Evolutionary conservation across 495 filamentous ascomycete genomes (phyloP).

Genomic region (Trichocladium uniseriatum): DNA sequence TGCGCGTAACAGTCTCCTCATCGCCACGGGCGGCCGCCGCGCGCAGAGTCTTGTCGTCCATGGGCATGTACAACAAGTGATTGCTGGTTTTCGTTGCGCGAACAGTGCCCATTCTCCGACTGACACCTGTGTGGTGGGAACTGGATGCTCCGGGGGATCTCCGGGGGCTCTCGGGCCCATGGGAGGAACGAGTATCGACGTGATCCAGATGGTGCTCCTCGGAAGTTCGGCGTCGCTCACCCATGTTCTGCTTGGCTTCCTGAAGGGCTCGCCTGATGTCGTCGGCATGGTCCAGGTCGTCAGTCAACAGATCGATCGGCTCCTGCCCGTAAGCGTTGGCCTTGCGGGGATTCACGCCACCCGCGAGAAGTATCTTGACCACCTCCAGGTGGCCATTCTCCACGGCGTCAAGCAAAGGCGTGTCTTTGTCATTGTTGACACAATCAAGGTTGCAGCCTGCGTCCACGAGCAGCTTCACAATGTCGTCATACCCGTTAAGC

Average conservation of each 20-base stretch:
- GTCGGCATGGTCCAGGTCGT: slow-evolving; percentile 52
- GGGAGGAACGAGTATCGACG: slow-evolving; percentile 52
- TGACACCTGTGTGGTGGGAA: slow-evolving; percentile 23
- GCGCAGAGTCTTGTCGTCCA: slow-evolving; percentile 60
- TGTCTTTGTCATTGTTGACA: slow-evolving; percentile 78
- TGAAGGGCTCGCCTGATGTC: slow-evolving; percentile 49
- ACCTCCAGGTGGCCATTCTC: slow-evolving; percentile 92
- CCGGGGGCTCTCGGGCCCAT: slow-evolving; percentile 60
- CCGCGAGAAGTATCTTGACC: slow-evolving; percentile 71
- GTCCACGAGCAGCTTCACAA: slow-evolving; percentile 72
- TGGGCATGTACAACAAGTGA: slow-evolving; percentile 45
- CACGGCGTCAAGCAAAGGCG: slow-evolving; percentile 88
- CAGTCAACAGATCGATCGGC: slow-evolving; percentile 70
- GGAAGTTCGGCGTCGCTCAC: slow-evolving; percentile 47
- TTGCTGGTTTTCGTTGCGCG: slow-evolving; percentile 48
- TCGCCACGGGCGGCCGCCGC: slow-evolving; percentile 79
- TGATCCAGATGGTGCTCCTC: slow-evolving; percentile 52
- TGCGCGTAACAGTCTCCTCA: slow-evolving; percentile 63
- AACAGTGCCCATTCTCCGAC: slow-evolving; percentile 36
- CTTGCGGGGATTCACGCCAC: slow-evolving; percentile 80
- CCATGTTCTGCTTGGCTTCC: slow-evolving; percentile 43
- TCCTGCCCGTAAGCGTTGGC: slow-evolving; percentile 81
- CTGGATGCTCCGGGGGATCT: slow-evolving; percentile 45
- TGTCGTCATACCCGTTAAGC: slow-evolving; percentile 68
- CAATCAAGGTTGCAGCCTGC: slow-evolving; percentile 74